Conservation (phyloP, 805 yeast species). For the Ogataea naganishii region DNA sequence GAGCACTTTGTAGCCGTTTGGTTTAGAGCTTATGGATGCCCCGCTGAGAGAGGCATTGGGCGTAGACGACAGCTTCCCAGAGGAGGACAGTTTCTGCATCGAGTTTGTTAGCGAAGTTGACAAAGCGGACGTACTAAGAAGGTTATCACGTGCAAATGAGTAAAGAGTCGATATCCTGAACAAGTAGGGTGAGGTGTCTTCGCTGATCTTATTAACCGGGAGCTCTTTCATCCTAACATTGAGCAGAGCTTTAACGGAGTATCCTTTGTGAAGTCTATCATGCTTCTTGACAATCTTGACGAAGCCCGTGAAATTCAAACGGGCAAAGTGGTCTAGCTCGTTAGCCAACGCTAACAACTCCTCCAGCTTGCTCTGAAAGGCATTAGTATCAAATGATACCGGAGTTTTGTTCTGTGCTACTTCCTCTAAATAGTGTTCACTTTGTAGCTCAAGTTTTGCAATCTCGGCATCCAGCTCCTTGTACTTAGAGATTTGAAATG, state of each 20-base stretch:
- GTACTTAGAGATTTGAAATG: slow-evolving; percentile 62
- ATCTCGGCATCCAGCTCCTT: slow-evolving; percentile 59
- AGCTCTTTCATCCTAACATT: slow-evolving; percentile 80
- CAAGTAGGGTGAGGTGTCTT: slow-evolving; percentile 87
- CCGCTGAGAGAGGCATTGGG: slow-evolving; percentile 17
- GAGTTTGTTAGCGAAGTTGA: slow-evolving; percentile 34
- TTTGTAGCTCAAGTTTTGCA: slow-evolving; percentile 51
- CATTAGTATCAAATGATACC: slow-evolving; percentile 42
- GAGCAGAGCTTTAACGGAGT: slow-evolving; percentile 83
- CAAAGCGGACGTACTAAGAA: slow-evolving; percentile 24
- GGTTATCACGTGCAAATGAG: slow-evolving; percentile 72
- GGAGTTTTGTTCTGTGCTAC: slow-evolving; percentile 18
- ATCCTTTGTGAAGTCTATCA: slow-evolving; percentile 80
- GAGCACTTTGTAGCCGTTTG: slow-evolving; percentile 43
- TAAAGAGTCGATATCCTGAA: slow-evolving; percentile 76
- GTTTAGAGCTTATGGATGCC: slow-evolving; percentile 9
- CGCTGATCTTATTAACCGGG: slow-evolving; percentile 74
- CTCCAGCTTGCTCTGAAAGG: slow-evolving; percentile 65
- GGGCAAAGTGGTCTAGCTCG: slow-evolving; percentile 81
- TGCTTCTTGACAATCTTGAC: slow-evolving; percentile 92
- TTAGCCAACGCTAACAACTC: slow-evolving; percentile 65
- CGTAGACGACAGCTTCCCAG: slow-evolving; percentile 25
- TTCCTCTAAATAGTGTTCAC: slow-evolving; percentile 30
- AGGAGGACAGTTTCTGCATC: slow-evolving; percentile 37
- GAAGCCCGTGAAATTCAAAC: slow-evolving; percentile 92